Evolutionary conservation across 2,329 filamentous ascomycete genomes (phyloP).

Genomic region (Phyllosticta citriasiana): DNA sequence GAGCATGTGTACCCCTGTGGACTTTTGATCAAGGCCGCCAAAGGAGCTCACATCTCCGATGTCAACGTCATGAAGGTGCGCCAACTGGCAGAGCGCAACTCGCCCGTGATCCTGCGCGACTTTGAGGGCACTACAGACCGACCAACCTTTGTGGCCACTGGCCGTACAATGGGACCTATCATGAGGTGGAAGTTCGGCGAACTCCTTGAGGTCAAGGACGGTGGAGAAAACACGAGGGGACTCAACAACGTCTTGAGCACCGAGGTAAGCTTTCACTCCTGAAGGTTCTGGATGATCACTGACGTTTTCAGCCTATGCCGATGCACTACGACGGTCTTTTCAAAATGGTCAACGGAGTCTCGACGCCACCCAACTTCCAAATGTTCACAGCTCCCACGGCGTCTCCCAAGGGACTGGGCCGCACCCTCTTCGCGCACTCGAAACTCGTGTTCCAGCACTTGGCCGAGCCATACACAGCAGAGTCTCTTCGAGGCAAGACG

Average conservation of each 20-base stretch:
- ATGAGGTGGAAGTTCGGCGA: constrained; percentile 48
- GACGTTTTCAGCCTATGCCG: constrained; percentile 37
- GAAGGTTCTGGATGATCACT: constrained; percentile 23
- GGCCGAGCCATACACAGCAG: constrained; percentile 26
- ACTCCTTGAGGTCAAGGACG: constrained; percentile 52
- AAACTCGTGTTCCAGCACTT: constrained; percentile 41
- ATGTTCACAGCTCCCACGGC: constrained; percentile 40
- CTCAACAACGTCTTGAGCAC: constrained; percentile 44
- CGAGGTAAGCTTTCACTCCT: constrained; percentile 8
- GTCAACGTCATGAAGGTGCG: constrained; percentile 38
- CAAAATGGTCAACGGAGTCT: constrained; percentile 35
- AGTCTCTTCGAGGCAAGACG: constrained; percentile 31
- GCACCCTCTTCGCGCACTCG: constrained; percentile 46
- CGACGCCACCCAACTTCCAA: constrained; percentile 34
- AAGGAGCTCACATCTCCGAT: constrained; percentile 29
- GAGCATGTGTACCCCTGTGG: constrained; percentile 19
- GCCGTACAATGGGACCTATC: constrained; percentile 38
- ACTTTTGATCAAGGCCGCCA: constrained; percentile 13
- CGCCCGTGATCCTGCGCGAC: constrained; percentile 44
- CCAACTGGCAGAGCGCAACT: constrained; percentile 39
- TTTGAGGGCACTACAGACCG: constrained; percentile 40
- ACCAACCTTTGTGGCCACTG: constrained; percentile 37
- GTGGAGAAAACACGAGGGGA: constrained; percentile 36
- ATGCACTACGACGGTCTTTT: constrained; percentile 50
- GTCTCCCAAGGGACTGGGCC: constrained; percentile 42